Evolutionary conservation across 768 basidiomycete species (phyloP), one percentile per base, ranked within the genome.

Genomic region (Hygrophoropsis aurantiaca): DNA sequence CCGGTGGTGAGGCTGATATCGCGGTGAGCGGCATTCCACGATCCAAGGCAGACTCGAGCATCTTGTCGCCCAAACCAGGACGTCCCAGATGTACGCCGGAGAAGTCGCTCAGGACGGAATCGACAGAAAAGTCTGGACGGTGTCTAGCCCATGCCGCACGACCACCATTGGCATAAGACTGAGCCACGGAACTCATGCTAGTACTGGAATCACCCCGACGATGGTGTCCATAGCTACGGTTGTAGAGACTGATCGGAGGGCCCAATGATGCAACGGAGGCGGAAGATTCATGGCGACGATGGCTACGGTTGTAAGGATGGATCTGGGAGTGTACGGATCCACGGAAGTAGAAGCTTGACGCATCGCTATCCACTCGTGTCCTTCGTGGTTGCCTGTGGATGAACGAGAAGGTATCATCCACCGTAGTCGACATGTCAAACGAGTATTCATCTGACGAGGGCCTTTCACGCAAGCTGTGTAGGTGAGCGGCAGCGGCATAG

Each of bases 11-110:
- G 0, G 79, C 84, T 1, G 83, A 78, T 50, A 90, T 87, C 0
- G 85, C 69, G 0, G 73, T 60, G 21, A 90, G 71, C 0, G 84
- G 78, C 49, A 77, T 72, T 2, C 74, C 77, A 39, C 72, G 74
- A 27, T 79, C 80, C 6, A 55, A 62, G 11, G 67, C 75, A 25
- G 74, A 81, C 30, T 86, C 82, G 52, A 92, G 87, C 90, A 92
- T 92, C 75, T 90, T 92, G 64, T 92, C 90, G 1, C 90, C 89
- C 3, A 91, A 61, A 3, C 83, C 87, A 2, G 90, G 90, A 9
- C 89, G 77, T 2, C 75, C 81, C 1, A 86, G 63, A n/a, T 76
- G 70, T 53, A 71, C 64, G 3, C 66, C 72, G 9, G 85, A 82
- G 51, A 77, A 78, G 38, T 86, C 82, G 54, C 85, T 90, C 58